Conservation (phyloP, 2,329 filamentous ascomycete genomes). For the Drechmeria coniospora region DNA sequence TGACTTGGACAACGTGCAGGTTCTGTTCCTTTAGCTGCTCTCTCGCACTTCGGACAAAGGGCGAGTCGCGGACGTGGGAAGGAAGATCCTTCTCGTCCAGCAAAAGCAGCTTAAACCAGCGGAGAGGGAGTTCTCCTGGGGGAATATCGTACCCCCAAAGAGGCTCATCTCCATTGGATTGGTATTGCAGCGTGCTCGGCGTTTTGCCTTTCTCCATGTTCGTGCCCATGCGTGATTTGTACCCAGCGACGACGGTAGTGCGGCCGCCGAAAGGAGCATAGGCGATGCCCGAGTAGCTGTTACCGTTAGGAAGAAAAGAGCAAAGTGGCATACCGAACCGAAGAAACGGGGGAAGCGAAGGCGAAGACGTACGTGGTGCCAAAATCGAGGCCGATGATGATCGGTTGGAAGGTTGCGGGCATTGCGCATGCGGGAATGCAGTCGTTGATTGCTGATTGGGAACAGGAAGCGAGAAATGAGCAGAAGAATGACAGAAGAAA, state of each 20-base stretch:
- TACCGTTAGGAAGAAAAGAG: too few species aligned
- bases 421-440: not conserved
- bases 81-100: slow-evolving; percentile 16
- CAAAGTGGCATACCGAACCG: too few species aligned
- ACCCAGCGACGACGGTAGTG: slow-evolving; percentile 16
- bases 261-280: slow-evolving; percentile 17
- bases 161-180: rapidly evolving
- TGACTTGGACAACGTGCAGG: slow-evolving; percentile 12
- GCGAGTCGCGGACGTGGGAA: slow-evolving; percentile 6
- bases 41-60: slow-evolving; percentile 7
- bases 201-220: slow-evolving; percentile 17
- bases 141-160: slow-evolving; percentile 20
- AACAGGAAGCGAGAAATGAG: too few species aligned
- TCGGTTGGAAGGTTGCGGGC: not conserved
- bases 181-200: slow-evolving; percentile 13
- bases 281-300: slow-evolving; percentile 24
- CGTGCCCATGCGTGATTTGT: slow-evolving; percentile 8
- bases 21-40: not conserved
- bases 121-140: slow-evolving; percentile 7
- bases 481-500: too few species aligned
- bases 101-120: slow-evolving; percentile 28
- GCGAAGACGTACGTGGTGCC: slow-evolving; percentile 24
- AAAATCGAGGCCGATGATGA: slow-evolving; percentile 29
- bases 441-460: too few species aligned
- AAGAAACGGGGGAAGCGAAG: too few species aligned